A percentile compares a stretch with the other conserved stretches of the same genome.
These are phyloP conservation scores for Sanghuangporus baumii DNA, from an alignment of 1,284 basidiomycete genomes.

Conservation along the genomic window DNA sequence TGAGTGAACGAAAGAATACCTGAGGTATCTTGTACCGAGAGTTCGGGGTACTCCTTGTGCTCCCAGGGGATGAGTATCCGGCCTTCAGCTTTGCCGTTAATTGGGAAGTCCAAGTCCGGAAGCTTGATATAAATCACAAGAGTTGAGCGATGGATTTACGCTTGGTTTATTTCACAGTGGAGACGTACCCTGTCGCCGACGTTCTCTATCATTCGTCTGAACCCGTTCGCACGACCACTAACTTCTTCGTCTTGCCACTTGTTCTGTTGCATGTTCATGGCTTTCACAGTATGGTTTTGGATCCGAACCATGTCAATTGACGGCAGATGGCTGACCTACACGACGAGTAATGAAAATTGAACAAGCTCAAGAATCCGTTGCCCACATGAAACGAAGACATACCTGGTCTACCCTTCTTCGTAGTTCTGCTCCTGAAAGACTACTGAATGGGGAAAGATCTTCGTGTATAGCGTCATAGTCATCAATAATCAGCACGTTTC, in stretches of 20 bases:
- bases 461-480: conserved; percentile 83
- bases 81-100: conserved; percentile 89
- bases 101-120: conserved; percentile 86
- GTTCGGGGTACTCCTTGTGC: conserved; percentile 61
- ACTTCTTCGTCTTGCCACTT: conserved; percentile 60
- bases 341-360: not conserved
- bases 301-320: conserved; percentile 84
- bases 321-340: conserved; percentile 69
- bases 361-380: not conserved
- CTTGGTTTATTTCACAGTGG: not conserved
- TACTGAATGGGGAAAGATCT: conserved; percentile 81
- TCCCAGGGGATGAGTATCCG: conserved; percentile 89
- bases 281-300: conserved; percentile 54
- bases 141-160: conserved; percentile 7
- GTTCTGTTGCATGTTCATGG: conserved; percentile 47
- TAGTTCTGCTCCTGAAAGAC: conserved; percentile 66
- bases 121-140: conserved; percentile 41
- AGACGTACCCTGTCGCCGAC: conserved; percentile 58
- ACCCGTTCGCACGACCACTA: conserved; percentile 72
- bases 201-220: conserved; percentile 66
- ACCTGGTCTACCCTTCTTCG: conserved; percentile 68
- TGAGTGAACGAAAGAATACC: conserved; percentile 27
- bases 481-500: conserved; percentile 78
- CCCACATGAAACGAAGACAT: conserved; percentile 21
- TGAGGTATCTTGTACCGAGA: conserved; percentile 52